A percentile compares a stretch with the other conserved stretches of the same genome.
phyloP scores from a whole-genome alignment of 257 asterid genomes.

The Nicotiana attenuata region DNA sequence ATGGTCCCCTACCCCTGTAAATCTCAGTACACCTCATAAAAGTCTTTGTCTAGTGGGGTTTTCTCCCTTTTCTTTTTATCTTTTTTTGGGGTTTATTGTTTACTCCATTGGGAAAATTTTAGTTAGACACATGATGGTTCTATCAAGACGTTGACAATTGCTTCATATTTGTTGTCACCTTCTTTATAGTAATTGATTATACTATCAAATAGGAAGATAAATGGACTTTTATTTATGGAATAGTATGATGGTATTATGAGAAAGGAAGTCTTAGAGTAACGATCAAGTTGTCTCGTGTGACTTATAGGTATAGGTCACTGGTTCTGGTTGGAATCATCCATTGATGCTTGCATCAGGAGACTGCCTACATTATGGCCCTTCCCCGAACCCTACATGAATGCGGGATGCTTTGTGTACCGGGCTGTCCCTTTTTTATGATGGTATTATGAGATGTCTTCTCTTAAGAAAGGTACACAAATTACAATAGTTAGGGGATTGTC shows the following conservation, averaged over 20 bases:
- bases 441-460: no score
- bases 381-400: no score
- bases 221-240: not conserved
- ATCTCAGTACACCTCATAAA: conserved; percentile 40
- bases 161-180: conserved; percentile 54
- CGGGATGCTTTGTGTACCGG: no score
- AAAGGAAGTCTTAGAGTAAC: no score
- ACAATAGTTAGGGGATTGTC: not conserved
- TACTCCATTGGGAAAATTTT: conserved; percentile 14
- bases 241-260: not conserved
- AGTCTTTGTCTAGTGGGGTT: conserved; percentile 38
- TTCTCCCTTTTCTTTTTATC: conserved; percentile 7
- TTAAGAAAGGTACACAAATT: not conserved
- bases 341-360: no score
- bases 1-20: conserved; percentile 61
- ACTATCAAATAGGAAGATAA: conserved; percentile 7
- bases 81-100: not conserved
- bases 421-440: no score
- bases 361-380: no score
- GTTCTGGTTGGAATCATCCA: no score
- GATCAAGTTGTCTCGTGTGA: not conserved
- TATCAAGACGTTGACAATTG: conserved; percentile 55
- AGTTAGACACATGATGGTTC: conserved; percentile 21
- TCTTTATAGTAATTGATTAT: conserved; percentile 49
- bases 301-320: no score